These are phyloP conservation scores for Fusarium tjaetaba DNA, from an alignment of 2,329 filamentous ascomycete genomes.

Conservation along the genomic window DNA sequence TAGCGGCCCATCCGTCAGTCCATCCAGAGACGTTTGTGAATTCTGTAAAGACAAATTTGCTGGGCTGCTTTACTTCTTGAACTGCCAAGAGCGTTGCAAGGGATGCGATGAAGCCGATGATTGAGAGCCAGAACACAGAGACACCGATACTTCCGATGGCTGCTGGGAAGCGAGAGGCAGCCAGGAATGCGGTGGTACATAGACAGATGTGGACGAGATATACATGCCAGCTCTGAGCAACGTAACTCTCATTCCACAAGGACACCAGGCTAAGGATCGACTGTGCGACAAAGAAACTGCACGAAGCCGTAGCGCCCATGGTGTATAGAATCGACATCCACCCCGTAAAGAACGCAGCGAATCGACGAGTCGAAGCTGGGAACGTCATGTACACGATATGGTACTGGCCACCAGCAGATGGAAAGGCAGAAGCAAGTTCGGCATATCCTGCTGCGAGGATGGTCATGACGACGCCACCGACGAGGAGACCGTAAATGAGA, in stretches of 20 bases:
- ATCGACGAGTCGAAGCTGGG: background rate
- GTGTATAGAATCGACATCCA: background rate
- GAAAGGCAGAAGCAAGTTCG: rapidly evolving
- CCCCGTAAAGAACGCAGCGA: background rate
- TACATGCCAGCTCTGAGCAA: background rate
- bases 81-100: rapidly evolving
- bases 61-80: background rate
- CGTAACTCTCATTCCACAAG: background rate
- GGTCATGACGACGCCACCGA: background rate
- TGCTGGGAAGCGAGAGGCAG: rapidly evolving
- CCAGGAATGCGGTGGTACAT: background rate
- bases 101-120: background rate
- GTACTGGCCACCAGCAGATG: background rate
- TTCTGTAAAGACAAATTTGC: background rate
- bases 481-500: background rate
- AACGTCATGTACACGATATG: background rate
- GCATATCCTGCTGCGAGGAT: background rate
- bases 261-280: rapidly evolving
- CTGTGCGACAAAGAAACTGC: background rate
- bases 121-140: rapidly evolving
- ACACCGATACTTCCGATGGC: background rate
- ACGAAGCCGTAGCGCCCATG: background rate
- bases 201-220: background rate
- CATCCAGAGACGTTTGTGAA: background rate
- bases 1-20: background rate